Evolutionary conservation across 2,329 filamentous ascomycete genomes (phyloP), one percentile per base, ranked within the genome.

Genomic region (Stylonectria norvegica): DNA sequence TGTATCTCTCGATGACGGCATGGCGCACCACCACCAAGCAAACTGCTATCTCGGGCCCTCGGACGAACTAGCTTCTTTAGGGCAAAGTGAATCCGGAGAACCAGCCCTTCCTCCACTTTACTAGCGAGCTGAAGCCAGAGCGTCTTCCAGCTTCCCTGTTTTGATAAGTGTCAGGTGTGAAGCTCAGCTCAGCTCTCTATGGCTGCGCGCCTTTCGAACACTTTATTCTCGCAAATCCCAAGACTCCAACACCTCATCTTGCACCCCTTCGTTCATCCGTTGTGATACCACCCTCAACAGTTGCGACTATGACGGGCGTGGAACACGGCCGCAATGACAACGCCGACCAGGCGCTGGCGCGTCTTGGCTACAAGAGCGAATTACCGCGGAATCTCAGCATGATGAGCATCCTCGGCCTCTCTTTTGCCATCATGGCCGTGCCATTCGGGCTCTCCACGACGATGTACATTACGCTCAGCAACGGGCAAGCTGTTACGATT

Each of bases 401-500:
- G 64, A 55, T 75, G 29, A 71, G 58, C 51, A 69, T 75, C 54
- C 62, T 73, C 22, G 70, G 70, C 36, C 61, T 73, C n/a, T 71
- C 69, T 3, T 73, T 73, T 44, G 70, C 70, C 57, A 73, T 74
- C 57, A 70, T 73, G 58, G 72, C 72, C 52, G 70, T 70, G 33
- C 72, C 71, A 48, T 75, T 71, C 12, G 72, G 71, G 17, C 63
- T 75, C 32, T 69, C 71, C 19, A 72, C 71, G 12, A 73, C 70
- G 8, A 62, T 75, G 40, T 65, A 64, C 47, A 63, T 73, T 37
- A 68, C 70, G 20, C 68, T 91, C 34, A 81, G 83, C n/a, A 84
- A 79, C 38, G 86, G 86, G 36, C 85, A 86, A 2, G 76, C 82
- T 22, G 81, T 79, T n/a, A 77, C 81, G 44, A 79, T 89, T 27